Evolutionary conservation across 371 early-diverging fungal genomes (phyloP).

Genomic region (Lichtheimia ornata): DNA sequence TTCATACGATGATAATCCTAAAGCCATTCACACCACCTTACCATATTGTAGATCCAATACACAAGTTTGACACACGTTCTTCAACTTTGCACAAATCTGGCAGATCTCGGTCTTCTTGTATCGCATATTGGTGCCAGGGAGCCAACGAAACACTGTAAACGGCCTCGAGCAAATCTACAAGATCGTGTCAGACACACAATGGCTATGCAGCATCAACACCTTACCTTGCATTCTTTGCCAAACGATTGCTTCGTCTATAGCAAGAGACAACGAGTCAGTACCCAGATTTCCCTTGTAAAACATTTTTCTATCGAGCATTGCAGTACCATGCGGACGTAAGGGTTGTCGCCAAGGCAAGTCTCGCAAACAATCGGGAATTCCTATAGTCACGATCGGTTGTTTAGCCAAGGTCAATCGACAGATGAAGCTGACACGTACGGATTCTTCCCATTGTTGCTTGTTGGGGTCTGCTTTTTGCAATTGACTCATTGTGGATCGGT

Average conservation of each 20-base stretch:
- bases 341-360: slow-evolving; percentile 96
- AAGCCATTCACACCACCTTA: slow-evolving; percentile 11
- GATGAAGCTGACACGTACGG: slow-evolving; percentile 37
- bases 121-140: slow-evolving; percentile 92
- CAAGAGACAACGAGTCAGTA: background rate
- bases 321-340: slow-evolving; percentile 94
- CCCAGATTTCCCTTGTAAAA: background rate
- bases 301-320: background rate
- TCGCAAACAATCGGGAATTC: slow-evolving; percentile 93
- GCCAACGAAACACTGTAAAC: slow-evolving; percentile 97
- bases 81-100: slow-evolving; percentile 94
- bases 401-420: background rate
- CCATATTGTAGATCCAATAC: slow-evolving; percentile 94
- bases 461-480: slow-evolving; percentile 66
- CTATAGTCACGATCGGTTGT: slow-evolving; percentile 30
- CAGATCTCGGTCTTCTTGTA: slow-evolving; percentile 98
- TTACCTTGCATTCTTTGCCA: slow-evolving; percentile 92
- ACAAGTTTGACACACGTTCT: slow-evolving; percentile 98
- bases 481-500: slow-evolving; percentile 42
- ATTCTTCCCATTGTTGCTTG: slow-evolving; percentile 75
- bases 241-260: slow-evolving; percentile 73
- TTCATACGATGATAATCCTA: background rate
- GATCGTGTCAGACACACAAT: slow-evolving; percentile 1
- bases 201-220: background rate
- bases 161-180: slow-evolving; percentile 83